Evolutionary conservation across 305 asterid species (phyloP), one percentile per base, ranked within the genome.

Genomic region (Fraxinus dipetala): DNA sequence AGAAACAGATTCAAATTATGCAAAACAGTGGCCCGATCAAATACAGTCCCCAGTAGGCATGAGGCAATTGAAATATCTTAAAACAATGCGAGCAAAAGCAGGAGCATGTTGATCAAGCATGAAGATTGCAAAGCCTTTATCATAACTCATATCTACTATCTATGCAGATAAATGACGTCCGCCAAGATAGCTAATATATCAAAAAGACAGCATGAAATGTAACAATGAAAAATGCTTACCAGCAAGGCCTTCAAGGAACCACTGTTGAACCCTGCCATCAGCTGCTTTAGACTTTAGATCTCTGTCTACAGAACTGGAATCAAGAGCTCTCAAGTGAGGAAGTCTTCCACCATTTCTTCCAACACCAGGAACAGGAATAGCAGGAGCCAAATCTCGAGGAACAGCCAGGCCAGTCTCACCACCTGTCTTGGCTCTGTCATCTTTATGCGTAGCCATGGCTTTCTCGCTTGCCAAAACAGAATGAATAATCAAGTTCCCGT

Each of bases 211-310:
- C 7, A 32, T 14, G 78, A 26, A 75, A 28, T 67, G 74, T 67
- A 28, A 63, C 43, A 43, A 45, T 14, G 2, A 45, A 28, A 16
- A 40, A 31, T 6, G 38, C 78, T 85, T 87, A 94, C 99, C 99
- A 1, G 98, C 96, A 83, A 94, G 96, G 82, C 99, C 99, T 91
- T 96, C 99, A 51, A 92, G 97, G 89, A 93, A 96, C 99, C 98
- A 96, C 67, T 96, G 95, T 75, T 96, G 99, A 82, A 93, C 93
- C 78, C 83, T 89, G 77, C 95, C 97, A 92, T 93, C 93, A 84
- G 90, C 83, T 72, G 93, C 86, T 28, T 89, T 85, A 77, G 98
- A 81, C 87, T 92, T 91, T 79, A 79, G 45, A 80, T 95, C 97
- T 75, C 84, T 87, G 6, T 85, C 91, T 16, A 51, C 88, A 14